phyloP scores from a whole-genome alignment of 306 rosid genomes.

The Cucumis hystrix region DNA sequence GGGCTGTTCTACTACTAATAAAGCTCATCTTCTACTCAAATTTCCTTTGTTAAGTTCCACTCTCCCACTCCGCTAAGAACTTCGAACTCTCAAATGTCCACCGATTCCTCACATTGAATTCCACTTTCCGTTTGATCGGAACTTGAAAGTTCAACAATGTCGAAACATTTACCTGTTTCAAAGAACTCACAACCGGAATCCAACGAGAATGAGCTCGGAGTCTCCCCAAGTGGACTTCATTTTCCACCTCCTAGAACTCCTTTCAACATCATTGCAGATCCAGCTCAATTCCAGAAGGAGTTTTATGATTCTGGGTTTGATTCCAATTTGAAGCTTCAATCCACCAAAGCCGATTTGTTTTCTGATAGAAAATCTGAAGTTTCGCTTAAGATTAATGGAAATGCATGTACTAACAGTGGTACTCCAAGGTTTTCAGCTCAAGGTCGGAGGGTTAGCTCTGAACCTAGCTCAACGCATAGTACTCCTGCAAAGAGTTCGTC shows the following conservation, averaged over 20 bases:
- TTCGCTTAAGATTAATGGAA: constrained; percentile 17
- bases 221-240: constrained; percentile 20
- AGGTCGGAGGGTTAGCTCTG: constrained; percentile 37
- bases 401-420: constrained; percentile 10
- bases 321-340: constrained; percentile 22
- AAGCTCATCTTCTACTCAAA: not conserved
- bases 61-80: not conserved
- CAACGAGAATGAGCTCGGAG: constrained; percentile 57
- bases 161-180: constrained; percentile 20
- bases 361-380: constrained; percentile 20
- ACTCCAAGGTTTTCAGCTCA: constrained; percentile 31
- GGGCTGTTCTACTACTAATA: constrained; percentile 1
- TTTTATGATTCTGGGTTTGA: constrained; percentile 18
- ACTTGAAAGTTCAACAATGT: constrained; percentile 11
- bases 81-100: not conserved
- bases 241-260: constrained; percentile 72
- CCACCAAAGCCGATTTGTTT: constrained; percentile 19
- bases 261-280: constrained; percentile 57
- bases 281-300: constrained; percentile 41
- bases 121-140: not conserved
- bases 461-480: constrained; percentile 57
- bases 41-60: not conserved
- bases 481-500: constrained; percentile 47
- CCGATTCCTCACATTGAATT: not conserved
- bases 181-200: constrained; percentile 17